Evolutionary conservation across 768 basidiomycete species (phyloP), one percentile per base, ranked within the genome.

Genomic region (Naganishia onofrii): DNA sequence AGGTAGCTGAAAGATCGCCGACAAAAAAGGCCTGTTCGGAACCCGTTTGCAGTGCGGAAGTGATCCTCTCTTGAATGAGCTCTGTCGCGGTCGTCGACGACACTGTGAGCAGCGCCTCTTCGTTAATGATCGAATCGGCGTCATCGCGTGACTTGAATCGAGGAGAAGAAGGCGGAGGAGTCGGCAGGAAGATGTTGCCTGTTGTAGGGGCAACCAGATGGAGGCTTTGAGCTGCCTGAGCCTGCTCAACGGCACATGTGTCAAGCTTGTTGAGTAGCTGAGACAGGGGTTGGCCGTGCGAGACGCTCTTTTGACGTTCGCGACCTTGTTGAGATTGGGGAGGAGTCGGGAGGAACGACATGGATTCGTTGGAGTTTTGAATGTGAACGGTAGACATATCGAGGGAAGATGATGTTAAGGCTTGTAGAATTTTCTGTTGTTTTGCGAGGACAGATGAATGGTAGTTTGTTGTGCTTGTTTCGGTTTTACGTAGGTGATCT

Each of bases 21-120:
- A 96, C 94, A 76, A 97, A 98, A 81, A 97, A 98, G 8, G 96
- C 95, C 70, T 88, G 88, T 82, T 97, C 96, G 13, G 93, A 89
- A 76, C 92, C 88, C 21, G 73, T 79, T 48, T 76, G 77, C 70
- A 75, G 58, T 26, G 65, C 52, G 8, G 73, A 70, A 2, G 55
- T 29, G 56, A 80, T 71, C 17, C 72, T 70, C 19, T 74, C 26
- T 26, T 75, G 72, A 13, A 81, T 70, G 28, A 79, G 67, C 15
- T 74, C 68, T 69, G 77, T 72, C 2, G 78, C 68, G 6, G 70
- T 52, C 7, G 65, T 65, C 32, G 78, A 76, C 55, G 66, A 42
- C 6, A 79, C 74, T 32, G 66, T 72, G 15, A 67, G 73, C 26
- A 78, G 67, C 2, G 77, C 76, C 46, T 70, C 69, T 34, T 70